Evolutionary conservation across 768 basidiomycete species (phyloP).

Genomic region (Tephrocybe sp.): DNA sequence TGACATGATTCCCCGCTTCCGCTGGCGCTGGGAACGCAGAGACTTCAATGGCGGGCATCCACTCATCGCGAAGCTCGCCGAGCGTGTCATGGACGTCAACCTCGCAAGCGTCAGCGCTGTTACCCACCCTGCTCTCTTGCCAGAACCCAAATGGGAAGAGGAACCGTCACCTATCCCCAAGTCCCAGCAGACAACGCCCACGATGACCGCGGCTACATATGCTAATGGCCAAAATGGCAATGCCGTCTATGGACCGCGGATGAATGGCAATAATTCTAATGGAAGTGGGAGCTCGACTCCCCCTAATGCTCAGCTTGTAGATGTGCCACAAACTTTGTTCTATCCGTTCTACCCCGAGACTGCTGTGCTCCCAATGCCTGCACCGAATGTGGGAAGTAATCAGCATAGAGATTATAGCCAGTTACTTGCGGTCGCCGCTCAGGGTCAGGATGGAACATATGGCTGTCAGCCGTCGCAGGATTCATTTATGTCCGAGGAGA

Average conservation of each 20-base stretch:
- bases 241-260: constrained; percentile 32
- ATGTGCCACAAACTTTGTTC: constrained; percentile 67
- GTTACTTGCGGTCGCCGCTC: constrained; percentile 56
- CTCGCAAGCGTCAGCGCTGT: constrained; percentile 57
- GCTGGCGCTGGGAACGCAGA: constrained; percentile 90
- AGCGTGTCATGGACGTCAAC: constrained; percentile 74
- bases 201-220: constrained; percentile 31
- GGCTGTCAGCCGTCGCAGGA: constrained; percentile 58
- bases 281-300: constrained; percentile 33
- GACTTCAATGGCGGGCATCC: constrained; percentile 79
- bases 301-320: constrained; percentile 49
- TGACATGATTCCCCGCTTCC: constrained; percentile 84
- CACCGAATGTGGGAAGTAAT: constrained; percentile 8
- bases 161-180: constrained; percentile 34
- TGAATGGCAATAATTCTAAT: constrained; percentile 22
- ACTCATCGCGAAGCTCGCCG: constrained; percentile 79
- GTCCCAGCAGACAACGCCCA: constrained; percentile 43
- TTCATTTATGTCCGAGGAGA: constrained; percentile 69
- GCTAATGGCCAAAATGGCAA: constrained; percentile 18
- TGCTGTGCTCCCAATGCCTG: constrained; percentile 15
- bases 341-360: constrained; percentile 76
- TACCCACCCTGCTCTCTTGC: constrained; percentile 41
- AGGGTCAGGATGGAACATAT: constrained; percentile 52
- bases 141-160: constrained; percentile 57
- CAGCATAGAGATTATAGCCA: constrained; percentile 45